Evolutionary conservation across 257 asterid genomes (phyloP).

Genomic region (Nicotiana otophora): DNA sequence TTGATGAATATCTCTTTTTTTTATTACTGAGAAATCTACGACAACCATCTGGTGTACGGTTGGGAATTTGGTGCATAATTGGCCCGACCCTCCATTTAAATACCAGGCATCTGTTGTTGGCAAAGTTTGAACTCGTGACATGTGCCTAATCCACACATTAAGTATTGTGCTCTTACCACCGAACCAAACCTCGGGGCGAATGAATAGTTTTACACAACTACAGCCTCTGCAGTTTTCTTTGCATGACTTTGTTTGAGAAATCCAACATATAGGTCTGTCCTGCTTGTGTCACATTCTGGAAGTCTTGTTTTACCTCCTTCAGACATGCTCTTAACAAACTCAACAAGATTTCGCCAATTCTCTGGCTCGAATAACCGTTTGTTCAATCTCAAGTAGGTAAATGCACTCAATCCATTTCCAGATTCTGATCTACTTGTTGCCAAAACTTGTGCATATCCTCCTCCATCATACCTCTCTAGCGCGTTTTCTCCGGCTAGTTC

Average conservation of each 20-base stretch:
- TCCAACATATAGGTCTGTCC: slow-evolving; percentile 67
- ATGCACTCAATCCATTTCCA: slow-evolving; percentile 64
- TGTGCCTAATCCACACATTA: background rate
- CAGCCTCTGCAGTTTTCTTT: slow-evolving; percentile 38
- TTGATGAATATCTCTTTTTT: background rate
- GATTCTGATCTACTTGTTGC: slow-evolving; percentile 58
- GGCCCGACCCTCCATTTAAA: background rate
- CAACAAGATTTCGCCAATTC: slow-evolving; percentile 72
- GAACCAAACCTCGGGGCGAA: background rate
- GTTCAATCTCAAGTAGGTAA: slow-evolving; percentile 80
- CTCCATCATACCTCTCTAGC: slow-evolving; percentile 79
- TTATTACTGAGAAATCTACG: background rate
- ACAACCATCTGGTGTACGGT: background rate
- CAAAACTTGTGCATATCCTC: slow-evolving; percentile 65
- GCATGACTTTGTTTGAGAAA: slow-evolving; percentile 37
- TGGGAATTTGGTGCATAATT: background rate
- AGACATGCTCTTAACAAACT: slow-evolving; percentile 69
- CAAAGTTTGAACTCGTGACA: background rate
- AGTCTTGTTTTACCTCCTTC: slow-evolving; percentile 56
- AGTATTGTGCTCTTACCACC: background rate
- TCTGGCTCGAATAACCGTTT: slow-evolving; percentile 67
- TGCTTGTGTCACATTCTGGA: slow-evolving; percentile 47
- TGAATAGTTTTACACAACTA: slow-evolving; percentile 39
- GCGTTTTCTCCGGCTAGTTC: slow-evolving; percentile 95
- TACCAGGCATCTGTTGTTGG: background rate